Conservation (phyloP, 2,329 filamentous ascomycete species). For the Tolypocladium sp. region DNA sequence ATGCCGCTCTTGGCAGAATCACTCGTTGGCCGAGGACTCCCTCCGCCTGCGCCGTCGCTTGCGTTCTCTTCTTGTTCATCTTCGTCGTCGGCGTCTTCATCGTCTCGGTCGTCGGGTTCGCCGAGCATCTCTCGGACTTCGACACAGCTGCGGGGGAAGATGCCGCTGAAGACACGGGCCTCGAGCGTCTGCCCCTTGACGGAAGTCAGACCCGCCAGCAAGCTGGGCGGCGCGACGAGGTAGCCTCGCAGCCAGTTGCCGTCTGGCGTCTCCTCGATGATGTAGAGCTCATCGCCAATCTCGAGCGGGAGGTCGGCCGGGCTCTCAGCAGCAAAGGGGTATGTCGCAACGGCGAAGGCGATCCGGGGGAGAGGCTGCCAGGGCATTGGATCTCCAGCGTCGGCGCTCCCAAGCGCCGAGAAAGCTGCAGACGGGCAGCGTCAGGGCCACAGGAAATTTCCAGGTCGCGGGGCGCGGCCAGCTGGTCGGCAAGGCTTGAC, state of each 20-base stretch:
- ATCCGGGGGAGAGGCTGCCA: conserved; percentile 96
- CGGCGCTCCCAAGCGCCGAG: conserved; percentile 2
- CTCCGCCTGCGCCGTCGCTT: conserved; percentile 21
- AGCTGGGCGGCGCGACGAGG: conserved; percentile 83
- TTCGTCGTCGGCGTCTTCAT: conserved; percentile 33
- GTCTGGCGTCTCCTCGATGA: conserved; percentile 92
- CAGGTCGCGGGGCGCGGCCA: conserved; percentile 1
- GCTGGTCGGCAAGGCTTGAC: conserved; percentile 7
- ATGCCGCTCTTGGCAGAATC: conserved; percentile 49
- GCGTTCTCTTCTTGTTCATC: conserved; percentile 17
- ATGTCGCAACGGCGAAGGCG: conserved; percentile 94
- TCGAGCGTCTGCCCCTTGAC: conserved; percentile 89
- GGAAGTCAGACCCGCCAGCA: conserved; percentile 84
- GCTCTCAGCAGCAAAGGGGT: conserved; percentile 80
- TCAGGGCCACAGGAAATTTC: not conserved
- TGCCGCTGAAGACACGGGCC: conserved; percentile 94
- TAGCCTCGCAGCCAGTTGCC: conserved; percentile 94
- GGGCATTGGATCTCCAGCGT: conserved; percentile 55
- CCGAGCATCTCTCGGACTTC: conserved; percentile 89
- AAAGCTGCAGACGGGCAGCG: not conserved
- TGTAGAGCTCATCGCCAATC: conserved; percentile 96
- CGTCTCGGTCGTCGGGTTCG: conserved; percentile 51
- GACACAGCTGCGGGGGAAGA: conserved; percentile 91
- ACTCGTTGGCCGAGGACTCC: conserved; percentile 20
- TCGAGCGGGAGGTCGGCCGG: conserved; percentile 91